phyloP scores from a whole-genome alignment of 176 grass and related monocot species.

The Secale cereale region DNA sequence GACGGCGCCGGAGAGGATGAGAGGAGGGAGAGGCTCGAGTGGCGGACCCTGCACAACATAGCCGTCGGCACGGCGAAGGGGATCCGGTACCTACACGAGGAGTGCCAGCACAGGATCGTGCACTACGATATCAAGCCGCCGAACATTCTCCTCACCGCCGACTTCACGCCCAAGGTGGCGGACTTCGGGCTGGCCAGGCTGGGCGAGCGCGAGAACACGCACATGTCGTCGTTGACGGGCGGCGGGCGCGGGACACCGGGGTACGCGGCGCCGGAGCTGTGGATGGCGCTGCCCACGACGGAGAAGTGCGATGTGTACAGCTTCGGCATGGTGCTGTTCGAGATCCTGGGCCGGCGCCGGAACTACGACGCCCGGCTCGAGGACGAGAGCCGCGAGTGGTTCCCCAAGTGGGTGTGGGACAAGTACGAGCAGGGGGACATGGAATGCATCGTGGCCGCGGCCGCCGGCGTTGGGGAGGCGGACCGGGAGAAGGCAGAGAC shows the following conservation, averaged over 20 bases:
- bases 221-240: slow-evolving; percentile 46
- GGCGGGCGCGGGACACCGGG: slow-evolving; percentile 55
- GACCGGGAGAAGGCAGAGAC: slow-evolving; percentile 52
- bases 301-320: slow-evolving; percentile 71
- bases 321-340: slow-evolving; percentile 53
- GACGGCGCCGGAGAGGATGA: background rate
- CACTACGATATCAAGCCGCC: slow-evolving; percentile 79
- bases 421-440: slow-evolving; percentile 48
- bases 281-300: slow-evolving; percentile 51
- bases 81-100: slow-evolving; percentile 69
- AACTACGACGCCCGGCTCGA: slow-evolving; percentile 27
- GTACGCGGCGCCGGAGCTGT: slow-evolving; percentile 69
- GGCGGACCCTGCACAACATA: slow-evolving; percentile 46
- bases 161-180: slow-evolving; percentile 56
- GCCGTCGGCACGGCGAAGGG: slow-evolving; percentile 66
- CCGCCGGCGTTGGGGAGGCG: slow-evolving; percentile 16
- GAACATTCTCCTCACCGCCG: slow-evolving; percentile 45
- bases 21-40: slow-evolving; percentile 21
- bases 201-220: slow-evolving; percentile 31
- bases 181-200: slow-evolving; percentile 64
- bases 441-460: slow-evolving; percentile 16
- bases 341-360: slow-evolving; percentile 52
- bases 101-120: slow-evolving; percentile 67
- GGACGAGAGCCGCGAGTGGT: slow-evolving; percentile 63
- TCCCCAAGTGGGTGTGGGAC: slow-evolving; percentile 67